These are phyloP conservation scores for Gnomoniopsis smithogilvyi DNA, from an alignment of 2,329 filamentous ascomycete genomes.

Conservation along the genomic window DNA sequence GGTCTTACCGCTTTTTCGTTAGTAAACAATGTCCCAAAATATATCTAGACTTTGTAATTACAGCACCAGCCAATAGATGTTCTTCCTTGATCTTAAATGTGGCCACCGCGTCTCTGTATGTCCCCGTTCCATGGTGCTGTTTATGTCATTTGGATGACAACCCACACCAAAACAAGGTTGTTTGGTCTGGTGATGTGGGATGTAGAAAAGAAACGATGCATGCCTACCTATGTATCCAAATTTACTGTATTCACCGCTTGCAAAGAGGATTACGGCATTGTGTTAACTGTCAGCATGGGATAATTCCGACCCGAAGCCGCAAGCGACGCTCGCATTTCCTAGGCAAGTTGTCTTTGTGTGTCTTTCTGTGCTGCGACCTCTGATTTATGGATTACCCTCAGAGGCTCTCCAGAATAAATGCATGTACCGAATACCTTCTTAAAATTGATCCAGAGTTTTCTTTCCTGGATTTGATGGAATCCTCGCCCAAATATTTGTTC, in stretches of 20 bases:
- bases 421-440: no score
- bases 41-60: slow-evolving; percentile 9
- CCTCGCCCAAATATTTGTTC: no score
- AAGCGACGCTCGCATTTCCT: not conserved
- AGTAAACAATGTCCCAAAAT: slow-evolving; percentile 16
- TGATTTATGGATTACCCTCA: no score
- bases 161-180: not conserved
- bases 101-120: not conserved
- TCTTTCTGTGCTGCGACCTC: not conserved
- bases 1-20: slow-evolving; percentile 16
- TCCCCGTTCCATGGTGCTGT: not conserved
- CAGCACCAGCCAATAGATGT: not conserved
- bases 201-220: not conserved
- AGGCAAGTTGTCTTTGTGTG: not conserved
- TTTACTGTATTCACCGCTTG: not conserved
- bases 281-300: not conserved
- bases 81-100: not conserved
- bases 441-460: no score
- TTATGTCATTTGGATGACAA: not conserved
- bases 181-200: not conserved
- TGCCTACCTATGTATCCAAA: not conserved
- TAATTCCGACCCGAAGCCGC: not conserved
- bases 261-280: not conserved
- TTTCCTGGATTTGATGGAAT: no score
- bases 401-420: no score